A percentile compares a stretch with the other conserved stretches of the same genome.
These are phyloP conservation scores for Phialophora macrospora DNA, from an alignment of 2,329 filamentous ascomycete species.

Conservation along the genomic window DNA sequence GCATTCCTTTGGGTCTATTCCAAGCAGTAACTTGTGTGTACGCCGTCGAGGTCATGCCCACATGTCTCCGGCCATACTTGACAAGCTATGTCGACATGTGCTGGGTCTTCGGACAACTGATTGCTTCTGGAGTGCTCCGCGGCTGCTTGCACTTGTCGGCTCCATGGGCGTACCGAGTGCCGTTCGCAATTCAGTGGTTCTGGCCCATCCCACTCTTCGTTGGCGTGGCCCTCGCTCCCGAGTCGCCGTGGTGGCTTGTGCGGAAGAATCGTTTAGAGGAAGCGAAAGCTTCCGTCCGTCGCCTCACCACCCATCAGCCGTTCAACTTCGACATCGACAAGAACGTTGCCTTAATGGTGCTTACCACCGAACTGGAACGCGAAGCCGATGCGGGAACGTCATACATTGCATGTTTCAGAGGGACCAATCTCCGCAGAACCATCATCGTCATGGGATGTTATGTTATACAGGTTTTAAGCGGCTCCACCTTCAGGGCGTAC, in stretches of 20 bases:
- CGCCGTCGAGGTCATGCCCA: slow-evolving; percentile 42
- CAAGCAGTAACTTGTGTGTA: slow-evolving; percentile 47
- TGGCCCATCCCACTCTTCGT: slow-evolving; percentile 55
- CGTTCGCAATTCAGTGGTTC: slow-evolving; percentile 54
- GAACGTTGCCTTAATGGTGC: slow-evolving; percentile 47
- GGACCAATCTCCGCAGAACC: slow-evolving; percentile 46
- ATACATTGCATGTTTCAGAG: slow-evolving; percentile 43
- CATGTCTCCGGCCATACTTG: slow-evolving; percentile 40
- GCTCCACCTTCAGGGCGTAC: slow-evolving; percentile 42
- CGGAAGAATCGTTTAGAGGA: slow-evolving; percentile 44
- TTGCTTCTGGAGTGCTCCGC: slow-evolving; percentile 43
- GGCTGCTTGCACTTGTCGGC: slow-evolving; percentile 41
- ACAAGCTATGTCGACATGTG: slow-evolving; percentile 49
- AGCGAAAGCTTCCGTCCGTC: slow-evolving; percentile 42
- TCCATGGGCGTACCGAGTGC: slow-evolving; percentile 48
- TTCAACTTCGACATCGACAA: slow-evolving; percentile 41
- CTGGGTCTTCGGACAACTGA: slow-evolving; percentile 47
- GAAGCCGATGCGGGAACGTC: slow-evolving; percentile 34
- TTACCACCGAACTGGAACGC: slow-evolving; percentile 46
- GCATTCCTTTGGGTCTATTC: slow-evolving; percentile 52
- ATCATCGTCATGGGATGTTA: slow-evolving; percentile 49
- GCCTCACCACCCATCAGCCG: slow-evolving; percentile 39
- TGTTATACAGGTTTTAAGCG: slow-evolving; percentile 44
- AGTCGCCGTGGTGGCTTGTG: slow-evolving; percentile 48
- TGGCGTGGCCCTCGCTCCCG: slow-evolving; percentile 49